These are phyloP conservation scores for Corylus americana DNA, from an alignment of 306 rosid species.

Conservation along the genomic window DNA sequence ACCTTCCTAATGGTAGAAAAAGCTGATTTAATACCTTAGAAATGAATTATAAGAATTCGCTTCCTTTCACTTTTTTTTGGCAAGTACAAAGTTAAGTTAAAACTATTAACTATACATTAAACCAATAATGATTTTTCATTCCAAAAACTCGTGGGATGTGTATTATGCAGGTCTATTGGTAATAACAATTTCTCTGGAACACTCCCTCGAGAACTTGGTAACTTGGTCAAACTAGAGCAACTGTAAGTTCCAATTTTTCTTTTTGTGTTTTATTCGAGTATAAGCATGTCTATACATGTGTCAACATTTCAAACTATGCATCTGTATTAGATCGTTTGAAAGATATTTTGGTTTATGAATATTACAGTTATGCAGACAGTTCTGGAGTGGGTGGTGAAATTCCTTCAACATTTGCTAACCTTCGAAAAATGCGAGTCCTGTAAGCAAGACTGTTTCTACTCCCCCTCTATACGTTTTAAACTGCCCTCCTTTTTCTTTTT, in stretches of 20 bases:
- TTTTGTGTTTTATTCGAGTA: background rate
- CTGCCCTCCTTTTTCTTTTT: background rate
- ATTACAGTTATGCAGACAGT: constrained; percentile 21
- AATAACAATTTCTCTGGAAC: constrained; percentile 31
- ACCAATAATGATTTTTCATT: too few relatives aligned
- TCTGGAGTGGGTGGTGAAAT: constrained; percentile 30
- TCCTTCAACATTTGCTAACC: constrained; percentile 30
- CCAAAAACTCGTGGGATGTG: background rate
- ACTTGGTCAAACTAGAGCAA: constrained; percentile 11
- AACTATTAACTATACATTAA: too few relatives aligned
- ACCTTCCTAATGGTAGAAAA: background rate
- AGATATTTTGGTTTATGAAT: background rate
- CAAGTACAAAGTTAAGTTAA: too few relatives aligned
- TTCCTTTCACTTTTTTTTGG: background rate
- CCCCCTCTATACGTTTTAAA: background rate
- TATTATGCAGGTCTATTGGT: constrained; percentile 23
- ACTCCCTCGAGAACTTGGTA: constrained; percentile 34
- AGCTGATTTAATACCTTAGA: background rate
- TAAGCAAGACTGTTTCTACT: constrained; percentile 8
- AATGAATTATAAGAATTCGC: background rate
- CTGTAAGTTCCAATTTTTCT: constrained; percentile 19
- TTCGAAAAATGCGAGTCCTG: constrained; percentile 12
- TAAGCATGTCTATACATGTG: background rate
- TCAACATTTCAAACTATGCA: background rate
- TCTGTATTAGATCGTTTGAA: background rate